phyloP scores from a whole-genome alignment of 345 rosid genomes.

The Triadica sebifera region DNA sequence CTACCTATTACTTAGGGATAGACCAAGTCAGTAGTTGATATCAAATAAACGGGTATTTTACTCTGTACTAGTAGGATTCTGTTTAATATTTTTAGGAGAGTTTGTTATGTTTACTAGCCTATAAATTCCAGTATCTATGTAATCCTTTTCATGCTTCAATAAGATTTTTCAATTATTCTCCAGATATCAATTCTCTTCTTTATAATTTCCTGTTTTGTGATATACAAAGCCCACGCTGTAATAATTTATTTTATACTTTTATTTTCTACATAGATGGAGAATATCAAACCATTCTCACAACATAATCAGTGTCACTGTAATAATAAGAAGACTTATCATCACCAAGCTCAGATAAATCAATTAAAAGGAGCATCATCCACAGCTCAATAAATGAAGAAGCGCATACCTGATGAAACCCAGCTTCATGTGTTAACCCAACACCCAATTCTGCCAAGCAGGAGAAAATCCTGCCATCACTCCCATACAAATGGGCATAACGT shows the following conservation, averaged over 20 bases:
- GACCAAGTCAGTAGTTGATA: no score
- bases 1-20: no score
- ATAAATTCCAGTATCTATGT: no score
- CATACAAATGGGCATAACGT: constrained; percentile 76
- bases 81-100: no score
- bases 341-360: neutral
- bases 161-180: no score
- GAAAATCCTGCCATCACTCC: constrained; percentile 78
- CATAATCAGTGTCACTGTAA: neutral
- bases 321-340: neutral
- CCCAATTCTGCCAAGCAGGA: constrained; percentile 90
- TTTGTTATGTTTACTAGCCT: no score
- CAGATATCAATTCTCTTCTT: no score
- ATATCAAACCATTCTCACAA: neutral
- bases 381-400: neutral
- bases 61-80: no score
- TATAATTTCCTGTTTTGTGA: no score
- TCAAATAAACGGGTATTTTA: no score
- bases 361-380: neutral
- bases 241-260: neutral
- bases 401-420: constrained; percentile 93
- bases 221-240: neutral
- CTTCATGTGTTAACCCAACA: constrained; percentile 73
- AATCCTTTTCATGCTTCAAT: no score
- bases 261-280: neutral